Evolutionary conservation across 345 rosid species (phyloP).

Genomic region (Clausena lansium): DNA sequence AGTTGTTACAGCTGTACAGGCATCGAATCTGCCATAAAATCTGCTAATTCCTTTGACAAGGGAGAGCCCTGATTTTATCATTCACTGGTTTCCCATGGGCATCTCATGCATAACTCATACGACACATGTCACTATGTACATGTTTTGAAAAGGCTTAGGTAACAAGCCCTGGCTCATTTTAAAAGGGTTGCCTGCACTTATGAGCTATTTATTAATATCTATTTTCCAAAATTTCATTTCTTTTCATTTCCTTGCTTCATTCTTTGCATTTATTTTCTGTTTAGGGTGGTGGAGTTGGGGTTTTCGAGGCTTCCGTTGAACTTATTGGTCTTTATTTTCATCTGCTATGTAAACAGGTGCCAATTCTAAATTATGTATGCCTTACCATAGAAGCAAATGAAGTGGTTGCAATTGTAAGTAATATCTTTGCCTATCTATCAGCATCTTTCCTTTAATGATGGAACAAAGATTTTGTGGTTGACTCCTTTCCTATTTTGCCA

Average conservation of each 20-base stretch:
- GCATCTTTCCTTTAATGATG: constrained; percentile 2
- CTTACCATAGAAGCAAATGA: constrained; percentile 36
- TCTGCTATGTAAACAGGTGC: constrained; percentile 28
- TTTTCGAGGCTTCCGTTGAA: neutral
- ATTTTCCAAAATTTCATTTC: too few species aligned
- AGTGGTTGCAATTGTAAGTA: constrained; percentile 48
- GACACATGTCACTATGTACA: neutral
- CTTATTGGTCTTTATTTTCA: neutral
- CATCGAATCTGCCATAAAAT: too few species aligned
- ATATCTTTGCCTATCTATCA: neutral
- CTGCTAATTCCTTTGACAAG: too few species aligned
- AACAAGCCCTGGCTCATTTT: neutral
- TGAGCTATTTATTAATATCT: neutral
- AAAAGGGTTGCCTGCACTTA: neutral
- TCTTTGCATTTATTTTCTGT: neutral
- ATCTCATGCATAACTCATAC: neutral
- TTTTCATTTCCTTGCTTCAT: neutral
- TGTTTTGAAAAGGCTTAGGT: neutral
- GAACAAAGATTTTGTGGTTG: constrained; percentile 2
- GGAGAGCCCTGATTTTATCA: neutral
- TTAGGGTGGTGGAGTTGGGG: neutral
- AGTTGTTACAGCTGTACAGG: too few species aligned
- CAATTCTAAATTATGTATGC: constrained; percentile 31
- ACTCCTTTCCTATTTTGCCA: constrained; percentile 10
- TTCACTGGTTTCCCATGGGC: too few species aligned